phyloP scores from a whole-genome alignment of 129 eudicot species.

The Lactuca saligna region DNA sequence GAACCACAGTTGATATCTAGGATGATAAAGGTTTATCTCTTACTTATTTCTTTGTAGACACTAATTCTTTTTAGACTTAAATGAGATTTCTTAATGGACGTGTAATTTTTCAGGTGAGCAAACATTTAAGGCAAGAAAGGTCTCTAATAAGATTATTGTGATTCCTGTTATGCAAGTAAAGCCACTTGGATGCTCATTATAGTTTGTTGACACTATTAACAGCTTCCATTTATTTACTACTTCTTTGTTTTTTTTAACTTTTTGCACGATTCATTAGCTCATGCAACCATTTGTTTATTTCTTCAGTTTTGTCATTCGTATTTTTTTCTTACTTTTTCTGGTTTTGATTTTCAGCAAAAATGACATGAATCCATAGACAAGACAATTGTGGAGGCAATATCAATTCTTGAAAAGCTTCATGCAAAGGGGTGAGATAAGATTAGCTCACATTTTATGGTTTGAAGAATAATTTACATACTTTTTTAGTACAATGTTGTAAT shows the following conservation, averaged over 20 bases:
- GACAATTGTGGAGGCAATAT: too few species aligned
- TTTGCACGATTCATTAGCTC: conserved; percentile 64
- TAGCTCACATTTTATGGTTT: too few species aligned
- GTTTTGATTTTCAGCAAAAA: too few species aligned
- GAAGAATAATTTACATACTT: too few species aligned
- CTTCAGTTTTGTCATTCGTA: too few species aligned
- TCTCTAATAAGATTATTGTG: conserved; percentile 45
- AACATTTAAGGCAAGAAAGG: conserved; percentile 50
- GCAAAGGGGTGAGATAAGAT: too few species aligned
- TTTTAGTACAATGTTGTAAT: too few species aligned
- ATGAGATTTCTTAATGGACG: conserved; percentile 8
- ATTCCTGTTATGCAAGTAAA: conserved; percentile 94
- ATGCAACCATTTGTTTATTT: too few species aligned
- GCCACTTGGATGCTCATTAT: conserved; percentile 81
- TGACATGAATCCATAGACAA: too few species aligned
- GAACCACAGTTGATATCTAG: conserved; percentile 59
- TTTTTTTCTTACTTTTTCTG: too few species aligned
- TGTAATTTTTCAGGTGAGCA: conserved; percentile 47
- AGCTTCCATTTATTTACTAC: neutral
- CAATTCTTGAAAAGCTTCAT: too few species aligned
- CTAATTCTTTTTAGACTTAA: conserved; percentile 10
- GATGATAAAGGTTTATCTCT: too few species aligned
- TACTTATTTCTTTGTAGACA: neutral
- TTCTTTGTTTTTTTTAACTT: neutral
- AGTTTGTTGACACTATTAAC: neutral